Evolutionary conservation across 2,329 filamentous ascomycete genomes (phyloP), one percentile per base, ranked within the genome.

Genomic region (Nigrospora sphaerica): DNA sequence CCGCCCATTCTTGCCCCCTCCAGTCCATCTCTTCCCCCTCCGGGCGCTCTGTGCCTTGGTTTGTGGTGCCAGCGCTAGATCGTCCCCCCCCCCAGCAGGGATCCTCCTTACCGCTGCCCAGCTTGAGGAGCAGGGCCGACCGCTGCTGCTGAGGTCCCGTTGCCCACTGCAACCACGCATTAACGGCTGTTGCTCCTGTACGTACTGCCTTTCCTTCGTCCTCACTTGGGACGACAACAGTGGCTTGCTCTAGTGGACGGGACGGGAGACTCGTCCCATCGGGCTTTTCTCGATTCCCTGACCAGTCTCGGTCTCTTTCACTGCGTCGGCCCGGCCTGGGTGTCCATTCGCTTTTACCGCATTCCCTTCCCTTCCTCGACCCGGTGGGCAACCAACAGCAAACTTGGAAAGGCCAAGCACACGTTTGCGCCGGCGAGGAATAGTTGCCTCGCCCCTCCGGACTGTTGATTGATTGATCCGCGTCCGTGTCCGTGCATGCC

Each of bases 401-500:
- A 28, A 28, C 23, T n/a, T n/a, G n/a, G n/a, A n/a, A 28, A 28
- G 10, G 23, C 23, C 23, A 28, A 28, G 23, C 23, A 23, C 4
- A 28, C 23, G 6, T 28, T 28, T 28, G 23, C 23, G 23, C 23
- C 23, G 23, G 23, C 23, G 23, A 28, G 23, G 23, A 28, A 28
- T 10, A 28, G 35, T 37, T 6, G 18, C n/a, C 18, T 37, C 14
- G 18, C n/a, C 18, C 14, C 5, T 36, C 34, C 34, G 34, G 4
- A 37, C 13, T 39, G 38, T 13, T 18, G 17, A 39, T 7, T 39
- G 16, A 14, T 44, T 40, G 45, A 49, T 45, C 39, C 45, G 45
- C 44, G 34, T 52, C 43, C 46, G 31, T 44, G 42, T n/a, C 35
- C 14, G 16, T 42, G 39, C 39, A 42, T 42, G 6, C 14, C 35